Evolutionary conservation across 2,329 filamentous ascomycete genomes (phyloP).

Genomic region (Fusarium redolens): DNA sequence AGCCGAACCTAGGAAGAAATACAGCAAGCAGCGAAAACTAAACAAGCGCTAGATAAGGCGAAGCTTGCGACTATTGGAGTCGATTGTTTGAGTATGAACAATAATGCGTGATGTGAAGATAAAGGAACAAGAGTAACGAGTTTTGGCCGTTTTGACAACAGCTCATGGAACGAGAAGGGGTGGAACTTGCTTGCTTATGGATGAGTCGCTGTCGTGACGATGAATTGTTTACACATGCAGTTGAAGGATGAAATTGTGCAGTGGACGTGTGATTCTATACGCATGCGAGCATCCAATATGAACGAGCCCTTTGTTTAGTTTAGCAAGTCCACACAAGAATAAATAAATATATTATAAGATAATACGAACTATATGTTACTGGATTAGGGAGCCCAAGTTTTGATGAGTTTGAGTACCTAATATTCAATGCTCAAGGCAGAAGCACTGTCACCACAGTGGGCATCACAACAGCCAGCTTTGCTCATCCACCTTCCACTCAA

Average conservation of each 20-base stretch:
- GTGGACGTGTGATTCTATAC: background rate
- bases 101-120: background rate
- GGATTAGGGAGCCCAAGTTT: background rate
- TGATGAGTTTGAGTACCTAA: background rate
- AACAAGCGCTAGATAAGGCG: slow-evolving; percentile 6
- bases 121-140: background rate
- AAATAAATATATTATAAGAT: background rate
- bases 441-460: slow-evolving; percentile 7
- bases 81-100: background rate
- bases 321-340: background rate
- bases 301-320: background rate
- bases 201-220: background rate
- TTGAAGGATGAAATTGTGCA: background rate
- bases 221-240: background rate
- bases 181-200: background rate
- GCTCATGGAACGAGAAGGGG: background rate
- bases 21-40: slow-evolving; percentile 11
- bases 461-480: background rate
- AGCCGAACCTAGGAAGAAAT: slow-evolving; percentile 20
- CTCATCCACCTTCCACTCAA: slow-evolving; percentile 3
- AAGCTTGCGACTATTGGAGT: background rate
- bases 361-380: background rate
- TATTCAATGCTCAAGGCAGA: background rate
- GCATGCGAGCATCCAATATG: background rate
- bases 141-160: background rate